phyloP scores from a whole-genome alignment of 2,329 filamentous ascomycete genomes.

The Fusarium stilboides region DNA sequence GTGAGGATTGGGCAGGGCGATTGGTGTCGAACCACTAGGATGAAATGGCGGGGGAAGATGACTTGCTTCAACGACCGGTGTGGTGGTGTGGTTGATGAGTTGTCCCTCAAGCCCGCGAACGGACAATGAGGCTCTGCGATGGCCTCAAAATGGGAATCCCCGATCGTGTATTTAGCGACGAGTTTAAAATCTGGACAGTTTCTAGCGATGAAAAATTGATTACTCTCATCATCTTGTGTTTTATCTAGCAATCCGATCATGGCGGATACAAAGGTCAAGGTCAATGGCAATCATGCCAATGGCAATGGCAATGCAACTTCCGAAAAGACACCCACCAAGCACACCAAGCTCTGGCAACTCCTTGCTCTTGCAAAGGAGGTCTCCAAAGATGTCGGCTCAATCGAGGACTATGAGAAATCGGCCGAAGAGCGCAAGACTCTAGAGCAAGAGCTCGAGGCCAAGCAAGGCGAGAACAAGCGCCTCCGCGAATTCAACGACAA shows the following conservation, averaged over 20 bases:
- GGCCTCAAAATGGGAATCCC: slow-evolving; percentile 34
- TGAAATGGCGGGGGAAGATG: slow-evolving; percentile 34
- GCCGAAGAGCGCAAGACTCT: slow-evolving; percentile 44
- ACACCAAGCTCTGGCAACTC: slow-evolving; percentile 49
- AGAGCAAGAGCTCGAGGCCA: slow-evolving; percentile 47
- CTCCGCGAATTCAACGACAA: slow-evolving; percentile 50
- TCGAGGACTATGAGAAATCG: slow-evolving; percentile 48
- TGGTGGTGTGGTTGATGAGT: slow-evolving; percentile 49
- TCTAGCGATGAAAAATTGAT: slow-evolving; percentile 38
- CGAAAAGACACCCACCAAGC: slow-evolving; percentile 34
- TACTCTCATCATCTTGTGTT: slow-evolving; percentile 20
- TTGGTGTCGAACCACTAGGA: slow-evolving; percentile 30
- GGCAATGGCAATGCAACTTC: slow-evolving; percentile 41
- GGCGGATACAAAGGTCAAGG: slow-evolving; percentile 51
- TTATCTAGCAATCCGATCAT: slow-evolving; percentile 37
- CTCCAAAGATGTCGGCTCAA: slow-evolving; percentile 47
- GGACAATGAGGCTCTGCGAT: slow-evolving; percentile 46
- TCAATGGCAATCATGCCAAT: slow-evolving; percentile 38
- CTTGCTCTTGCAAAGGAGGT: slow-evolving; percentile 50
- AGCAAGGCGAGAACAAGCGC: slow-evolving; percentile 43
- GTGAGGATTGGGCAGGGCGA: slow-evolving; percentile 37
- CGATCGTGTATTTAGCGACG: slow-evolving; percentile 25
- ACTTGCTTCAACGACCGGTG: slow-evolving; percentile 34
- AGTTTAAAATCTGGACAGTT: slow-evolving; percentile 40
- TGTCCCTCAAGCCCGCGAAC: slow-evolving; percentile 42